Percentiles rank a stretch among this genome's conserved stretches.
These are phyloP conservation scores for Diplodia sapinea DNA, from an alignment of 2,329 filamentous ascomycete genomes.

Conservation along the genomic window DNA sequence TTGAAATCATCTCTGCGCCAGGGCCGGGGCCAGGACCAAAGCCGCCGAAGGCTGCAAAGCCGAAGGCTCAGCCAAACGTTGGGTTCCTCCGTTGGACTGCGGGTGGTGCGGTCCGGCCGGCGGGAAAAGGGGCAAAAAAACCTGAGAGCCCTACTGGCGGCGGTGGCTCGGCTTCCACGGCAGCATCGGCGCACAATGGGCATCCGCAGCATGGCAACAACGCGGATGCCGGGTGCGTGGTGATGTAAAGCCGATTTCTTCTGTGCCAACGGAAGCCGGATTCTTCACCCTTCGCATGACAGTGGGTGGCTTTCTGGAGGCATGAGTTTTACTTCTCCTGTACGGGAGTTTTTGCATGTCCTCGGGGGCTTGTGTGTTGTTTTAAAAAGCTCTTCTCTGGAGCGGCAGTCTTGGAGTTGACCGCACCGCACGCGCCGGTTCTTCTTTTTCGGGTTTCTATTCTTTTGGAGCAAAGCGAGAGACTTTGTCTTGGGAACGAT, in stretches of 20 bases:
- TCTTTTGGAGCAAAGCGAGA: neutral
- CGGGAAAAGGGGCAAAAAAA: slow-evolving; percentile 40
- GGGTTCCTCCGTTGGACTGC: slow-evolving; percentile 40
- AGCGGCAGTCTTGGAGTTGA: neutral
- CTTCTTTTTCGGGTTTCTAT: neutral
- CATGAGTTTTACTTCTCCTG: slow-evolving; percentile 30
- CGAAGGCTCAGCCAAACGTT: slow-evolving; percentile 31
- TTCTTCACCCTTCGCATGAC: slow-evolving; percentile 19
- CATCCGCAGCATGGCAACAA: slow-evolving; percentile 29
- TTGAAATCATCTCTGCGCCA: neutral
- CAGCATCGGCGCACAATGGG: slow-evolving; percentile 14
- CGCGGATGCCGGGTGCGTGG: slow-evolving; percentile 28
- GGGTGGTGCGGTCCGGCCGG: slow-evolving; percentile 33
- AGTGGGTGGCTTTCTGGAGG: slow-evolving; percentile 31
- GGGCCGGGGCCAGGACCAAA: neutral
- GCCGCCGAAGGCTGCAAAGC: slow-evolving; percentile 31
- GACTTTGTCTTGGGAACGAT: neutral
- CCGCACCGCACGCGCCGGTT: neutral
- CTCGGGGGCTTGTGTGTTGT: slow-evolving; percentile 22
- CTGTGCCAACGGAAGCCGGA: slow-evolving; percentile 8
- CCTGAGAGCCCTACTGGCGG: slow-evolving; percentile 35
- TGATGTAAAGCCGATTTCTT: slow-evolving; percentile 30
- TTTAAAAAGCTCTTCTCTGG: neutral
- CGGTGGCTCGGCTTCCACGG: slow-evolving; percentile 22
- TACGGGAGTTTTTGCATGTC: slow-evolving; percentile 31